Base-by-base conservation (phyloP, 2,329 filamentous ascomycete species). In the Alternaria arbusti region DNA sequence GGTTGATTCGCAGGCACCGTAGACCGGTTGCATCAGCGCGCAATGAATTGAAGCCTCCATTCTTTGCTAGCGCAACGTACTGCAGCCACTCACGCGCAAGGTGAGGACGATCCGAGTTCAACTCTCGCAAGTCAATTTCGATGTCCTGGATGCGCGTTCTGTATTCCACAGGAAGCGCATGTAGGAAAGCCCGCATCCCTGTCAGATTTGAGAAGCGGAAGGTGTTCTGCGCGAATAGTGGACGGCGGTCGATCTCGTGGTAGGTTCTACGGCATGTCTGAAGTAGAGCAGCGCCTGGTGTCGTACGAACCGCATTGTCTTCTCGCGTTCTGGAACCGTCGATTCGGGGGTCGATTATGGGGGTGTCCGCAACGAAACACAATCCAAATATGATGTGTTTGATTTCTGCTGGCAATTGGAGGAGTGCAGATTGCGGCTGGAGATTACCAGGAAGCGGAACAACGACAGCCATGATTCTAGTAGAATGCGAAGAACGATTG, bases 131-230 rank as follows among this genome's bases (percentile, higher is more conserved):
- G 59, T 81, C 78, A 47, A 82, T 71, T 43, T 81, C 78, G n/a
- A 82, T 58, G 54, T 79, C 73, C 3, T 68, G 66, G 5, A 82
- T 66, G 20, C 67, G 64, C 4, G 65, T 59, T 40, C 69, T 65
- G 55, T 72, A 62, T 11, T 64, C 52, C 6, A 66, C 46, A 7
- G 71, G 70, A 7, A 80, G 59, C 3, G 66, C 64, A 0, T 49
- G 43, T 32, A 81, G 66, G 69, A 81, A 82, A 10, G 58, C 46
- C 5, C 70, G 70, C 54, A 75, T 70, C 46, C 67, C 64, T 26
- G 75, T 70, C 15, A 77, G 70, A 32, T 64, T 71, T 7, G 76
- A 80, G 68, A 82, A 82, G 44, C 72, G 69, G 65, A 82, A 81
- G 11, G 64, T 72, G 63, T 81, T 82, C 4, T 71, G 68, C 6